Evolutionary conservation across 2,329 filamentous ascomycete species (phyloP).

Genomic region (Fusarium gaditjirri): DNA sequence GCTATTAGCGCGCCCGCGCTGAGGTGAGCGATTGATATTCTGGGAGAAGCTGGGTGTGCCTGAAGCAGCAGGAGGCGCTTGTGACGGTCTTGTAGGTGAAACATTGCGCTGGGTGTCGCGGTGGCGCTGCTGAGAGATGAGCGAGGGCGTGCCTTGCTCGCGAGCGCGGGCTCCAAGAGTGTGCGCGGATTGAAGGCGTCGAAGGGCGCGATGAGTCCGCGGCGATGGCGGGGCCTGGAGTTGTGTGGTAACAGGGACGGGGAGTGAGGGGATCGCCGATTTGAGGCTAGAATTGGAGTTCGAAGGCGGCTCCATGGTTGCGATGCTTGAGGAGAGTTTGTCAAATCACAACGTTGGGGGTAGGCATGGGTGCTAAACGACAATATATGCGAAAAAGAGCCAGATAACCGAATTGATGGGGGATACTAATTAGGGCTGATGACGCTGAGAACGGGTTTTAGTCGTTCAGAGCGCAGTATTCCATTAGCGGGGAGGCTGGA

Average conservation of each 20-base stretch:
- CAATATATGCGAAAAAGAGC: slow-evolving; percentile 3
- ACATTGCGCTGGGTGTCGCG: slow-evolving; percentile 55
- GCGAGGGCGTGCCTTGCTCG: slow-evolving; percentile 60
- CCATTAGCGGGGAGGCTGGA: slow-evolving; percentile 35
- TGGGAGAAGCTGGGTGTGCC: slow-evolving; percentile 19
- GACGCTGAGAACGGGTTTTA: slow-evolving; percentile 5
- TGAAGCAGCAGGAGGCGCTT: slow-evolving; percentile 9
- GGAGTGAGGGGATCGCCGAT: slow-evolving; percentile 39
- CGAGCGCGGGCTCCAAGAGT: slow-evolving; percentile 69
- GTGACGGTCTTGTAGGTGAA: slow-evolving; percentile 47
- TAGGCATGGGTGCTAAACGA: slow-evolving; percentile 3
- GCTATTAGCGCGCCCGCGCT: slow-evolving; percentile 76
- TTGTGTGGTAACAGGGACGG: slow-evolving; percentile 52
- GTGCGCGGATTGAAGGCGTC: slow-evolving; percentile 81
- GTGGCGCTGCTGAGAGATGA: slow-evolving; percentile 72
- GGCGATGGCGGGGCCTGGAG: slow-evolving; percentile 69
- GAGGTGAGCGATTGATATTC: slow-evolving; percentile 54
- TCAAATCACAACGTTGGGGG: background rate
- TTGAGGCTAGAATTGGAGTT: slow-evolving; percentile 25
- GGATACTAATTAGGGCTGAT: slow-evolving; percentile 16
- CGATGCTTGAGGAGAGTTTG: slow-evolving; percentile 2
- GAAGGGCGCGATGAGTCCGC: slow-evolving; percentile 72
- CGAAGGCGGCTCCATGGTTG: slow-evolving; percentile 36
- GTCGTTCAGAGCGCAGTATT: slow-evolving; percentile 3
- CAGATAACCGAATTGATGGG: background rate